These are phyloP conservation scores for Cardamine chenopodiifolia DNA, from an alignment of 345 rosid genomes.

Conservation along the genomic window DNA sequence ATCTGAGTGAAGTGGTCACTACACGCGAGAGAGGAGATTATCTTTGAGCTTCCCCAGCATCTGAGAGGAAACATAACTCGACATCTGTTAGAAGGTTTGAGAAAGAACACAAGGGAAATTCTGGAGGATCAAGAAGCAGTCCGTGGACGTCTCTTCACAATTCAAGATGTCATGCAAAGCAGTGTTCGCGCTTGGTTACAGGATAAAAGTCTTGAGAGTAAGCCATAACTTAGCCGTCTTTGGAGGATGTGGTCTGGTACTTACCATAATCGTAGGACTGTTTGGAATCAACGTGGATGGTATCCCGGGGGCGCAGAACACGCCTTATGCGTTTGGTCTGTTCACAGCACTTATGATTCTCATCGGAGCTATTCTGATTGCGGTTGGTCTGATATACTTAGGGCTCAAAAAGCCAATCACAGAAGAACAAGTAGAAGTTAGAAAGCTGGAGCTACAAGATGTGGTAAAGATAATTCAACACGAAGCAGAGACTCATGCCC, in stretches of 20 bases:
- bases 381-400: conserved; percentile 68
- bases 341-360: conserved; percentile 58
- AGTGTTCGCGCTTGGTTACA: conserved; percentile 99
- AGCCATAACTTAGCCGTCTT: conserved; percentile 90
- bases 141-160: conserved; percentile 92
- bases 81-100: conserved; percentile 58
- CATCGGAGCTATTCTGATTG: conserved; percentile 63
- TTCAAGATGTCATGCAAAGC: conserved; percentile 98
- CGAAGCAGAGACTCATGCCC: conserved; percentile 98
- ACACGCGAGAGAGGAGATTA: conserved; percentile 96
- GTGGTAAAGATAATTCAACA: conserved; percentile 88
- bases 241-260: conserved; percentile 93
- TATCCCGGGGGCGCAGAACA: conserved; percentile 71
- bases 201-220: conserved; percentile 67
- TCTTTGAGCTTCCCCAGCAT: conserved; percentile 90
- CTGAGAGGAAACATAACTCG: conserved; percentile 65
- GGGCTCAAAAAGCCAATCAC: conserved; percentile 74
- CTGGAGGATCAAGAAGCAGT: conserved; percentile 98
- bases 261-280: conserved; percentile 73
- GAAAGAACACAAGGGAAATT: conserved; percentile 85
- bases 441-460: conserved; percentile 80
- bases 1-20: conserved; percentile 99
- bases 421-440: conserved; percentile 65
- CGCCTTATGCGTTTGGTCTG: conserved; percentile 89
- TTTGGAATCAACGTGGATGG: conserved; percentile 99